Base-by-base conservation (phyloP, 805 yeast species). In the Kodamaea leandrae region DNA sequence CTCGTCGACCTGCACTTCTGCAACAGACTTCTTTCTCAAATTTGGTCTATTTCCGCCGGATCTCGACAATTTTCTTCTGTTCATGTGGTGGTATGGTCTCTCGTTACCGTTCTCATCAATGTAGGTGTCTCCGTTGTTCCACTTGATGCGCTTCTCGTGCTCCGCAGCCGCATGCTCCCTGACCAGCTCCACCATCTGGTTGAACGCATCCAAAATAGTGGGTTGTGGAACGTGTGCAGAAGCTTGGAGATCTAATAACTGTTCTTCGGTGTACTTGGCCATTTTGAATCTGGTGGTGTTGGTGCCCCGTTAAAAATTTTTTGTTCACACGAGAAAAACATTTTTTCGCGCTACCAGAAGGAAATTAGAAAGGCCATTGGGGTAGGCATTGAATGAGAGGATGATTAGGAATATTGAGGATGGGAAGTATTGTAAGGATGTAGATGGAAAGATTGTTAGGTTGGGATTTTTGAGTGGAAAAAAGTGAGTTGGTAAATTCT, bases 201-300 rank as follows among this genome's bases (percentile, higher is more conserved):
- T 74, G 68, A 85, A 85, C 38, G 80, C 80, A 25, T 69, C 75
- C 53, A 83, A 73, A 50, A 82, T 85, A 30, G 77, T 77, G 27
- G 82, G 80, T 45, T 74, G 77, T 30, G 89, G 81, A 39, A 76
- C 68, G 47, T 74, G 66, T 13, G 82, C 86, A 39, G 69, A 69
- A 33, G 75, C 75, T 53, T 80, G 78, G 56, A 72, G 69, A 42
- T 71, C 75, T 29, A 78, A 62, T 60, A 85, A 75, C 66, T 83
- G 81, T 61, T 83, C 86, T 60, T 80, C 83, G 32, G 88, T 80
- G 68, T 83, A 85, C 61, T 74, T 76, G 44, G 65, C 70, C 76
- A 78, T 78, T 54, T 44, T 61, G 23, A 19, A 18, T 28, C 34
- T 37, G 34, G 34, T 37, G 27, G 25, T 27, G 41, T 36, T 27